Evolutionary conservation across 768 basidiomycete species (phyloP), one percentile per base, ranked within the genome.

Genomic region (Phlegmacium glaucopus): DNA sequence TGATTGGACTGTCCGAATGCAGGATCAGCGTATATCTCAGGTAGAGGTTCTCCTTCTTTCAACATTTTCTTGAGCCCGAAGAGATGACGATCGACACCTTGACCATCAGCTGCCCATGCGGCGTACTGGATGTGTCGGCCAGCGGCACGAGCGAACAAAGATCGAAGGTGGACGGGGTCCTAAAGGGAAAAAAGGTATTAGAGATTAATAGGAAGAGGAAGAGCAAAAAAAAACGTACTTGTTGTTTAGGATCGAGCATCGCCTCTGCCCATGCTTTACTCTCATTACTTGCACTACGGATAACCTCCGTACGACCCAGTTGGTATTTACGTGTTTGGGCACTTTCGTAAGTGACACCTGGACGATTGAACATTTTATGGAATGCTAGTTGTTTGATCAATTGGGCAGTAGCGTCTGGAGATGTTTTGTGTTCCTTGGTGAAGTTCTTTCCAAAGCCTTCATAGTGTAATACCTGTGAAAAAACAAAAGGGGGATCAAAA

Each of bases 381-480:
- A 90, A 97, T 16, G 94, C 95, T 39, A 97, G 84, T 67, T 97
- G 95, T 72, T 94, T 97, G 56, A 94, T 84, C 45, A 98, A 77
- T 69, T 99, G 96, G 13, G 78, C 90, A 84, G 93, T 94, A 22
- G 94, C 94, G 60, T 99, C 96, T 0, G 95, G 96, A 1, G 90
- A 93, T 39, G 80, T 74, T 59, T 85, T 85, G 76, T 78, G 80
- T 47, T 72, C 76, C 72, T 96, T 97, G 71, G 94, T 90, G 55
- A 78, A 66, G 55, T 79, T 73, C 70, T 95, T 95, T 50, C 96
- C 96, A 63, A 94, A 96, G 4, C 82, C 87, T 58, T 86, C 82
- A 56, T 91, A 94, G 60, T 94, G 85, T 38, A 91, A 71, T 18
- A 90, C 87, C 76, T 85, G 52, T 10, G 46, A 34, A 9, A 9